Evolutionary conservation across 441 rosid genomes (phyloP).

Genomic region (Hura crepitans): DNA sequence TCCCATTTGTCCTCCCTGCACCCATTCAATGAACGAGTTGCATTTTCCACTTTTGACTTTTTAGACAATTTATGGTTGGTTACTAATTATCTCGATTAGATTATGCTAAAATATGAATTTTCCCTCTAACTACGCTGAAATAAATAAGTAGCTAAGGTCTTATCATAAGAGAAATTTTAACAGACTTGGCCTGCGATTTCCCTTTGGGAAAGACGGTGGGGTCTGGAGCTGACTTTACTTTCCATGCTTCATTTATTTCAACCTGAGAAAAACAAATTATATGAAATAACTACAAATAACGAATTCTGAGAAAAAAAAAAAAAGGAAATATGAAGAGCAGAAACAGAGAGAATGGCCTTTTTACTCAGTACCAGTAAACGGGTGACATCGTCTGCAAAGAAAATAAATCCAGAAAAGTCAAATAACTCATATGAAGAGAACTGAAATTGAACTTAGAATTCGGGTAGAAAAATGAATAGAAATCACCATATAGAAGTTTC

Average conservation of each 20-base stretch:
- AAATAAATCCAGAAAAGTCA: constrained; percentile 12
- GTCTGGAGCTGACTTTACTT: constrained; percentile 50
- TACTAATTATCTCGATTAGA: no score
- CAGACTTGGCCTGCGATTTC: constrained; percentile 67
- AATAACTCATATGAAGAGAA: neutral
- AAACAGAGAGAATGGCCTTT: constrained; percentile 12
- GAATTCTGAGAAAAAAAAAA: no score
- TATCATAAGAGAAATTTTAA: constrained; percentile 30
- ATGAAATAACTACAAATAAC: neutral
- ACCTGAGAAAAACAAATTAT: constrained; percentile 43
- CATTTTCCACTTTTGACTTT: neutral
- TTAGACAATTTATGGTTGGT: no score
- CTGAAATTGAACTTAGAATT: neutral
- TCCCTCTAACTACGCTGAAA: neutral
- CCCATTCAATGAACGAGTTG: no score
- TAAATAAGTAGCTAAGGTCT: neutral
- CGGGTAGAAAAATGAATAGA: constrained; percentile 10
- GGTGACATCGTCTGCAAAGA: constrained; percentile 65
- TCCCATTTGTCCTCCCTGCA: neutral
- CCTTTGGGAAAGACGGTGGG: constrained; percentile 70
- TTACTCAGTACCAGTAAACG: constrained; percentile 78
- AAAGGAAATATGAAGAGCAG: neutral
- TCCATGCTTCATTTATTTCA: constrained; percentile 81
- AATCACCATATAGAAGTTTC: constrained; percentile 73
- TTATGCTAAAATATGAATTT: neutral